These are phyloP conservation scores for Eutypa lata DNA, from an alignment of 2,329 filamentous ascomycete genomes.

Conservation along the genomic window DNA sequence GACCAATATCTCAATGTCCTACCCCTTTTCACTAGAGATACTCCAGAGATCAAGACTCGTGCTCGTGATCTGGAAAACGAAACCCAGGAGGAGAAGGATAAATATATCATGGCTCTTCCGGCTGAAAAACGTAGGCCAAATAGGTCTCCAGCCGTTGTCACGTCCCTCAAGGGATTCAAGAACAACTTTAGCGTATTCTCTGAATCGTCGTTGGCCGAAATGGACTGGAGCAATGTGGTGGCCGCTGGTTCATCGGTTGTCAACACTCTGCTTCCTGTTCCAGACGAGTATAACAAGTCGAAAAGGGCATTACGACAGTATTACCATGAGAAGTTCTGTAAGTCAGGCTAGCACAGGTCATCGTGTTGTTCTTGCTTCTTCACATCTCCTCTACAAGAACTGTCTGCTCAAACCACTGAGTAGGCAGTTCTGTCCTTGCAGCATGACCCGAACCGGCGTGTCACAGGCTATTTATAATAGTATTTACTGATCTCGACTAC, in stretches of 20 bases:
- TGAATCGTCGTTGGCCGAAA: conserved; percentile 69
- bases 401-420: too few species aligned
- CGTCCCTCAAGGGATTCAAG: conserved; percentile 66
- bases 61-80: conserved; percentile 59
- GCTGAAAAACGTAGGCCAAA: conserved; percentile 58
- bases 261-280: conserved; percentile 72
- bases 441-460: too few species aligned
- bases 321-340: conserved; percentile 74
- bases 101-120: conserved; percentile 67
- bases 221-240: conserved; percentile 81
- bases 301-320: conserved; percentile 67
- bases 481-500: not conserved
- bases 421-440: conserved; percentile 17
- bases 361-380: not conserved
- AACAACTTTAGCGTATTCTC: conserved; percentile 80
- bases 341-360: not conserved
- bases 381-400: too few species aligned
- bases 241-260: conserved; percentile 79
- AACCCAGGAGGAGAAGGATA: conserved; percentile 56
- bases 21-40: conserved; percentile 60
- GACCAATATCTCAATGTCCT: conserved; percentile 61
- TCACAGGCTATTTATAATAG: not conserved
- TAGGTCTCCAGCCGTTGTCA: conserved; percentile 66
- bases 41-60: conserved; percentile 56
- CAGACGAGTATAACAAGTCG: conserved; percentile 55